These are phyloP conservation scores for Guadua angustifolia DNA, from an alignment of 176 grass and related monocot genomes.

Conservation along the genomic window DNA sequence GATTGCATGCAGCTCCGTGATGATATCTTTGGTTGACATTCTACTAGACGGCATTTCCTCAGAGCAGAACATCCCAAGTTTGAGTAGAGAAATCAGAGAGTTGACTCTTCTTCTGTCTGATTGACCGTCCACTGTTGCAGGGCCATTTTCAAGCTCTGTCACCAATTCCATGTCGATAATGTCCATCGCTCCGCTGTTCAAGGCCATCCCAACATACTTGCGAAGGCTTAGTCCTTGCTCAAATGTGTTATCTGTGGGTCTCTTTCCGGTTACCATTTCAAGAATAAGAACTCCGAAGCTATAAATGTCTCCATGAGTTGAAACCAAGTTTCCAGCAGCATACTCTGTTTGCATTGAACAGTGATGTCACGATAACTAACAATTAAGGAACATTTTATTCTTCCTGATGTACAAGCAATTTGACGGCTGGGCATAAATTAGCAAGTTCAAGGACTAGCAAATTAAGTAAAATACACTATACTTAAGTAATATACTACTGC, in stretches of 20 bases:
- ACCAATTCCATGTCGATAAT: neutral
- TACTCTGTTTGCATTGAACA: conserved; percentile 37
- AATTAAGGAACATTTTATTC: neutral
- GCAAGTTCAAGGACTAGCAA: neutral
- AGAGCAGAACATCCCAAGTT: conserved; percentile 24
- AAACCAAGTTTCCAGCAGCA: conserved; percentile 34
- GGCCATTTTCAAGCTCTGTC: neutral
- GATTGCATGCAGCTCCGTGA: conserved; percentile 14
- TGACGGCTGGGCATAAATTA: neutral
- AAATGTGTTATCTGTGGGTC: conserved; percentile 34
- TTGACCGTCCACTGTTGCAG: neutral
- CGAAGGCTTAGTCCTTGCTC: conserved; percentile 21
- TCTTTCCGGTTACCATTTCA: conserved; percentile 48
- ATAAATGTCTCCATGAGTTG: conserved; percentile 48
- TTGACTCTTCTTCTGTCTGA: neutral
- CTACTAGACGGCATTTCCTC: neutral
- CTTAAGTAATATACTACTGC: neutral
- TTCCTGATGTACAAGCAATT: neutral
- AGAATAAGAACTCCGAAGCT: conserved; percentile 53
- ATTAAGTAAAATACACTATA: neutral
- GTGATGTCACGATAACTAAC: neutral
- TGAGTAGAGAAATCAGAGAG: neutral
- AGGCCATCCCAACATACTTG: conserved; percentile 16
- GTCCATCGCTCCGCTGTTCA: conserved; percentile 7
- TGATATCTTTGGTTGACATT: conserved; percentile 1